phyloP scores from a whole-genome alignment of 164 flowering plant species.

The Vitis amurensis region DNA sequence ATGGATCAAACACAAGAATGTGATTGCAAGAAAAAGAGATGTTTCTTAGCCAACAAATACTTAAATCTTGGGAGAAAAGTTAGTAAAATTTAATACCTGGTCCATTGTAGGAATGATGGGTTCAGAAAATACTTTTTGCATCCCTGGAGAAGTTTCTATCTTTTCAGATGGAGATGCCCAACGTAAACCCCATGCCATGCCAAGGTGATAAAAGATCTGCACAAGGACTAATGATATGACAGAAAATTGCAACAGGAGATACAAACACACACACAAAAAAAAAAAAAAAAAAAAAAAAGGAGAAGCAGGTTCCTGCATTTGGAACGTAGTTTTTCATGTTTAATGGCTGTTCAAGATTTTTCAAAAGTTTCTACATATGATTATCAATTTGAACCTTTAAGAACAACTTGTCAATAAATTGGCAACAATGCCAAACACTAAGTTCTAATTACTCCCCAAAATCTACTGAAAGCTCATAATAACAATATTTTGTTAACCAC shows the following conservation, averaged over 20 bases:
- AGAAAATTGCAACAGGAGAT: neutral
- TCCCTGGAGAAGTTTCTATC: constrained; percentile 15
- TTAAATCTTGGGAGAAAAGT: neutral
- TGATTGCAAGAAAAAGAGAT: neutral
- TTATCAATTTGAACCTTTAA: neutral
- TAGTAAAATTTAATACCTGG: constrained; percentile 47
- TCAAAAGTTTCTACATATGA: too few relatives aligned
- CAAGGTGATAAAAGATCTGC: constrained; percentile 88
- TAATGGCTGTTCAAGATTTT: too few relatives aligned
- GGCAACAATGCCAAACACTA: too few relatives aligned
- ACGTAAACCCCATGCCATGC: constrained; percentile 80
- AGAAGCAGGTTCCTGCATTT: neutral
- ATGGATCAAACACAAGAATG: neutral
- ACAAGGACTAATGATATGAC: constrained; percentile 8
- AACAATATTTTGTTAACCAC: neutral
- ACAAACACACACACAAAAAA: neutral
- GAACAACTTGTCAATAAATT: too few relatives aligned
- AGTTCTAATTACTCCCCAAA: too few relatives aligned
- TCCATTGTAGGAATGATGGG: constrained; percentile 61
- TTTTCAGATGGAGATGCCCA: constrained; percentile 48
- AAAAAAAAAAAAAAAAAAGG: neutral
- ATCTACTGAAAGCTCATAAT: too few relatives aligned
- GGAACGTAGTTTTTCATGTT: too few relatives aligned
- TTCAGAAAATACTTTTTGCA: constrained; percentile 41
- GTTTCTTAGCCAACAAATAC: neutral